Percentiles rank a stretch among this genome's conserved stretches.
These are phyloP conservation scores for Balansia obtecta DNA, from an alignment of 2,329 filamentous ascomycete genomes.

Conservation along the genomic window DNA sequence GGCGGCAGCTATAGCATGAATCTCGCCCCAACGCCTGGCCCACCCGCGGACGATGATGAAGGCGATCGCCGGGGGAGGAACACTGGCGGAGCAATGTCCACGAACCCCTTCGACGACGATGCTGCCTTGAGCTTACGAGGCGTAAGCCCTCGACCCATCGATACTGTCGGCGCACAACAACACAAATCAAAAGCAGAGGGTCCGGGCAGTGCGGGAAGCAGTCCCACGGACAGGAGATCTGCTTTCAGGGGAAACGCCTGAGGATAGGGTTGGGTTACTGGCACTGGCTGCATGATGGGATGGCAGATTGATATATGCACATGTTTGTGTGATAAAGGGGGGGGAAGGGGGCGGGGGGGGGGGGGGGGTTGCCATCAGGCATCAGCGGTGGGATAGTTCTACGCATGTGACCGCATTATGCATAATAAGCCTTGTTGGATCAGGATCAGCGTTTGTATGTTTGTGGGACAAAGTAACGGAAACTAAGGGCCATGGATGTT, in stretches of 20 bases:
- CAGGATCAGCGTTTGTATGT: not conserved
- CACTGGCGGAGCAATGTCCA: conserved; percentile 2
- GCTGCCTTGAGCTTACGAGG: conserved; percentile 54
- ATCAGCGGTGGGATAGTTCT: too few relatives aligned
- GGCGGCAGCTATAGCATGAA: conserved; percentile 37
- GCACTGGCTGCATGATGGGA: not conserved
- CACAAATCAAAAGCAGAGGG: conserved; percentile 17
- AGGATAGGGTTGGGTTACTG: conserved; percentile 4
- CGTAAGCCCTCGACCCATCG: conserved; percentile 65
- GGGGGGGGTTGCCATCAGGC: not conserved
- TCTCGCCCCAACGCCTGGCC: conserved; percentile 25
- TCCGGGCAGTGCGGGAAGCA: conserved; percentile 32
- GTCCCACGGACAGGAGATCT: conserved; percentile 55
- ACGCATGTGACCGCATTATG: too few relatives aligned
- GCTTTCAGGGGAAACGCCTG: conserved; percentile 60
- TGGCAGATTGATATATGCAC: not conserved
- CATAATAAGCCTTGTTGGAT: not conserved
- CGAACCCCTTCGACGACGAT: conserved; percentile 62
- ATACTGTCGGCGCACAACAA: conserved; percentile 26
- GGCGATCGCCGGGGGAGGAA: conserved; percentile 25
- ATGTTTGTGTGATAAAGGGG: not conserved
- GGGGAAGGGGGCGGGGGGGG: not conserved
- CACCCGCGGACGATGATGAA: conserved; percentile 18
- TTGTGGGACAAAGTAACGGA: not conserved
- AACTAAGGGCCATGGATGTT: not conserved